Evolutionary conservation across 208 protist genomes (phyloP).

Genomic region (Leptomonas pyrrhocoris): DNA sequence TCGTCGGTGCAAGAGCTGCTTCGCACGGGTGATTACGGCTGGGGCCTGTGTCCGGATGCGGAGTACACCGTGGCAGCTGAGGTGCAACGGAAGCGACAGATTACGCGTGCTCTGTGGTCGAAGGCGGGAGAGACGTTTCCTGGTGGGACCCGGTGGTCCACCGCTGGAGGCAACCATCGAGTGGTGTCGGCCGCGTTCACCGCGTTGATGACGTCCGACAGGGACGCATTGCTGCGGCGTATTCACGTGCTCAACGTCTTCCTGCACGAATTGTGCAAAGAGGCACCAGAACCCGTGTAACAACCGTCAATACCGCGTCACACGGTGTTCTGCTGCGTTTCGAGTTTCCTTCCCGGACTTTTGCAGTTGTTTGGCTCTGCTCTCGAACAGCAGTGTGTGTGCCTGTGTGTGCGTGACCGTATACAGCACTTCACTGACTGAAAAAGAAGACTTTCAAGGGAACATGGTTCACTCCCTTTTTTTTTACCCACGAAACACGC

Average conservation of each 20-base stretch:
- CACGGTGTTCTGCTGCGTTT: too few species aligned
- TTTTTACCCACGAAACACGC: too few species aligned
- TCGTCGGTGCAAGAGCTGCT: not conserved
- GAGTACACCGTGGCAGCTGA: conserved; percentile 27
- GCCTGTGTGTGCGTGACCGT: too few species aligned
- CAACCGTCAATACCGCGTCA: not conserved
- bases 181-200: conserved; percentile 37
- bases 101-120: conserved; percentile 9
- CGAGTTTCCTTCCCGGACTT: too few species aligned
- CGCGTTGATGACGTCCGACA: conserved; percentile 31
- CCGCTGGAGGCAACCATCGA: not conserved
- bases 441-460: too few species aligned
- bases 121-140: not conserved
- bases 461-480: too few species aligned
- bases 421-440: too few species aligned
- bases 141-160: conserved; percentile 23
- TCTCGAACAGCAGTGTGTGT: too few species aligned
- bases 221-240: conserved; percentile 31
- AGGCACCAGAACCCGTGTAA: not conserved
- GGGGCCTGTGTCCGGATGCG: conserved; percentile 13
- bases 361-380: too few species aligned
- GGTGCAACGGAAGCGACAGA: conserved; percentile 22
- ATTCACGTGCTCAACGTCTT: conserved; percentile 30
- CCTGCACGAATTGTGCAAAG: conserved; percentile 25
- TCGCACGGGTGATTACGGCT: not conserved